phyloP scores from a whole-genome alignment of 768 basidiomycete species.

The Trichaptum fuscoviolaceum region DNA sequence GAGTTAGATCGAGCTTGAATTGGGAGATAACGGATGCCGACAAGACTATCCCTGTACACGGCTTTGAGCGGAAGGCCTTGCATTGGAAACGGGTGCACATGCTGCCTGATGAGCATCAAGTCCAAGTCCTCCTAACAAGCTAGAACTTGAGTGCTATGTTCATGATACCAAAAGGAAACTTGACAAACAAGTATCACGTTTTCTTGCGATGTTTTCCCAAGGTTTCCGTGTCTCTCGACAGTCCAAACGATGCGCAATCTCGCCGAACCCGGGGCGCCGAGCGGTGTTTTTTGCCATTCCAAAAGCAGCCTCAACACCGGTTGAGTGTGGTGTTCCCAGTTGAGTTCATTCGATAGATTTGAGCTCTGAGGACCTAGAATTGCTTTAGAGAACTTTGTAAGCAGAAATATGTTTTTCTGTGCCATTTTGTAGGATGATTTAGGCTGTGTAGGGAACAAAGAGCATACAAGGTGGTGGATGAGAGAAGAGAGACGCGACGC shows the following conservation, averaged over 20 bases:
- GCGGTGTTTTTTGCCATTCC: conserved; percentile 48
- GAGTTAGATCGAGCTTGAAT: not conserved
- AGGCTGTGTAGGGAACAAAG: not conserved
- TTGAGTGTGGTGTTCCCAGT: conserved; percentile 80
- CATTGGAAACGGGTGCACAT: conserved; percentile 23
- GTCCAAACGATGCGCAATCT: conserved; percentile 62
- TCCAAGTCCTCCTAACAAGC: conserved; percentile 68
- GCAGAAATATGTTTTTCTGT: not conserved
- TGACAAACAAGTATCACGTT: not conserved
- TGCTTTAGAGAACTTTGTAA: not conserved
- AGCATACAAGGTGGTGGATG: not conserved
- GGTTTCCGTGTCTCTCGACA: not conserved
- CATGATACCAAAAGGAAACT: conserved; percentile 1
- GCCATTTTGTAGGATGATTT: not conserved
- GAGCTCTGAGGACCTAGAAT: not conserved
- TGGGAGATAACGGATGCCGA: conserved; percentile 72
- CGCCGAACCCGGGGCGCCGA: conserved; percentile 53
- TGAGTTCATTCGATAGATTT: conserved; percentile 27
- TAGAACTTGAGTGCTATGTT: not conserved
- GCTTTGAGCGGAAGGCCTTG: conserved; percentile 74
- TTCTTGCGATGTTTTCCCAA: not conserved
- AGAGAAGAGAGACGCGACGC: not conserved
- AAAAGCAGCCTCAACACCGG: conserved; percentile 58
- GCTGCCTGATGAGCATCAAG: conserved; percentile 47
- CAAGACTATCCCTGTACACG: conserved; percentile 66